Evolutionary conservation across 257 asterid genomes (phyloP).

Genomic region (Jacaranda mimosifolia): DNA sequence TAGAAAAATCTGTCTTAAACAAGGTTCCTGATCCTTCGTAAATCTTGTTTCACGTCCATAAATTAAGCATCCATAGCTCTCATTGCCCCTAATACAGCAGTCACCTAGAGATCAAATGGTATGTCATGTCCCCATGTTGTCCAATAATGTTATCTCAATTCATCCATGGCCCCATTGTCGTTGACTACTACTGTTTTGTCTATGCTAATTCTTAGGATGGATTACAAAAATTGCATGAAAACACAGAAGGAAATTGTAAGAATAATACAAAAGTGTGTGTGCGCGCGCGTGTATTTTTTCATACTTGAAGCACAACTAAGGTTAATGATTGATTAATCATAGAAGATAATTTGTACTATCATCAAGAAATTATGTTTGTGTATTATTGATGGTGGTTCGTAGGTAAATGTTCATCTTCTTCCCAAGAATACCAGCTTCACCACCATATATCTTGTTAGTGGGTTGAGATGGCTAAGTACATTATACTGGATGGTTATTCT

Average conservation of each 20-base stretch:
- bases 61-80: neutral
- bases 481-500: no score
- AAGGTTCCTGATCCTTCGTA: constrained; percentile 8
- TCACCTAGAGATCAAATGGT: neutral
- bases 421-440: no score
- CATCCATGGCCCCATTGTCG: neutral
- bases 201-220: neutral
- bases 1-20: neutral
- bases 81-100: neutral
- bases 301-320: neutral
- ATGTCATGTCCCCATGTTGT: neutral
- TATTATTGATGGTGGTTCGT: no score
- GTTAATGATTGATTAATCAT: neutral
- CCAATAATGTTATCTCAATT: neutral
- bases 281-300: neutral
- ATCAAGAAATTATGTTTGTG: neutral
- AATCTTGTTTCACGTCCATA: neutral
- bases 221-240: neutral
- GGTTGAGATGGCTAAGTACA: no score
- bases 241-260: neutral
- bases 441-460: no score
- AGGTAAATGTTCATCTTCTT: no score
- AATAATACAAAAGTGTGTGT: neutral
- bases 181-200: neutral
- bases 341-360: neutral